These are phyloP conservation scores for Yamadazyma phyllophila DNA, from an alignment of 805 yeast species.

Conservation along the genomic window DNA sequence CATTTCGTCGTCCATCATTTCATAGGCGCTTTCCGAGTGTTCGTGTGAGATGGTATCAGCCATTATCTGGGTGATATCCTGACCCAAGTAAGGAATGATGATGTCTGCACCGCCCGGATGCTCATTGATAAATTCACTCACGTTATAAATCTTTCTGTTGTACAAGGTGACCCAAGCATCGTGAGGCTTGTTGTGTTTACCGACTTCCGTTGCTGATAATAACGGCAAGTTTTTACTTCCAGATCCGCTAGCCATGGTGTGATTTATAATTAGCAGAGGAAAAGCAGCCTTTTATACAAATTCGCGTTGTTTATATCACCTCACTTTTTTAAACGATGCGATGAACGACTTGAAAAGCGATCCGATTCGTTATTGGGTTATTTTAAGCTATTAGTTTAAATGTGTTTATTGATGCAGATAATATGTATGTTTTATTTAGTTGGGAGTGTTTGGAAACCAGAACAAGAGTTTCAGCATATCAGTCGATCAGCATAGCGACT, in stretches of 20 bases:
- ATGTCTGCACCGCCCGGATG: slow-evolving; percentile 70
- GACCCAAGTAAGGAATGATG: slow-evolving; percentile 57
- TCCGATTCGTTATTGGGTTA: too few relatives aligned
- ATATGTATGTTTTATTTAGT: not conserved
- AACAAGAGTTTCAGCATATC: not conserved
- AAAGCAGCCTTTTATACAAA: not conserved
- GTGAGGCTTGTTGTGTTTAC: slow-evolving; percentile 46
- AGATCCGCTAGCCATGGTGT: slow-evolving; percentile 6
- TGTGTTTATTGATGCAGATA: not conserved
- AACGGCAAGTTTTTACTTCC: slow-evolving; percentile 49
- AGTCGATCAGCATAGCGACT: not conserved
- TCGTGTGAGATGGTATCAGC: slow-evolving; percentile 70
- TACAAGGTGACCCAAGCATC: slow-evolving; percentile 83
- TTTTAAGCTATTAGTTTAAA: too few relatives aligned
- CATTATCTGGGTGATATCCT: slow-evolving; percentile 69
- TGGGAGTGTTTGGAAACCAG: too few relatives aligned
- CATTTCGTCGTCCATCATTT: slow-evolving; percentile 77
- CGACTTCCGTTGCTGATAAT: slow-evolving; percentile 52
- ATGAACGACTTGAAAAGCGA: not conserved
- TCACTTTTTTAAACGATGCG: slow-evolving; percentile 5
- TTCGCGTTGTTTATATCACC: slow-evolving; percentile 4
- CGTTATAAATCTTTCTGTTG: slow-evolving; percentile 79
- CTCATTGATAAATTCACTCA: slow-evolving; percentile 67
- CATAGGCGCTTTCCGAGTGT: slow-evolving; percentile 84
- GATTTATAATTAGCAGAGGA: not conserved